Conservation (phyloP, 441 rosid genomes). For the Eutrema salsugineum region DNA sequence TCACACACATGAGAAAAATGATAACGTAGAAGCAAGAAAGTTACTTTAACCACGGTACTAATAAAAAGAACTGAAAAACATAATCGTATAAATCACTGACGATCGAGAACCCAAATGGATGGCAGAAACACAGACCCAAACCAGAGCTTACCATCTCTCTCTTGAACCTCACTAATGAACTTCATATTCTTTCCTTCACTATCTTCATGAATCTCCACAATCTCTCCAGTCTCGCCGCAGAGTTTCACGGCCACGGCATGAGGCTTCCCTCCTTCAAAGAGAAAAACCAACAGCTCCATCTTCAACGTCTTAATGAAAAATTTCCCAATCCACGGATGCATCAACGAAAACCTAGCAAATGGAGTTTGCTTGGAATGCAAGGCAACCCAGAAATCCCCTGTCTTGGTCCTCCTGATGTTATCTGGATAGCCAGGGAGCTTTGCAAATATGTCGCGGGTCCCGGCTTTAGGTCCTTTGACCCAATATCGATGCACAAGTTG, state of each 20-base stretch:
- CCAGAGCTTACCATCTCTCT: conserved; percentile 62
- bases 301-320: conserved; percentile 39
- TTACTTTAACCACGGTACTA: not conserved
- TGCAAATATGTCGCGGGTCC: conserved; percentile 26
- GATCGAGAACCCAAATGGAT: conserved; percentile 42
- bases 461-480: conserved; percentile 25
- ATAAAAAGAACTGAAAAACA: not conserved
- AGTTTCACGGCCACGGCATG: conserved; percentile 29
- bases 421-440: conserved; percentile 31
- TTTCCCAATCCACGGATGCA: conserved; percentile 43
- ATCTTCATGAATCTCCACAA: conserved; percentile 53
- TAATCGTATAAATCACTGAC: not conserved
- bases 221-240: conserved; percentile 20
- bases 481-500: conserved; percentile 32
- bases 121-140: conserved; percentile 64
- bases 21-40: not conserved
- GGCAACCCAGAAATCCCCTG: conserved; percentile 61
- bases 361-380: conserved; percentile 53
- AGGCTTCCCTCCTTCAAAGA: conserved; percentile 31
- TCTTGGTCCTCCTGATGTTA: conserved; percentile 26
- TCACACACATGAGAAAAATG: not conserved
- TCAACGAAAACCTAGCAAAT: conserved; percentile 25
- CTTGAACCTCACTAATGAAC: conserved; percentile 68
- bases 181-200: conserved; percentile 49
- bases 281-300: conserved; percentile 13